Base-by-base conservation (phyloP, 257 asterid species). In the Solanum medicagineum region DNA sequence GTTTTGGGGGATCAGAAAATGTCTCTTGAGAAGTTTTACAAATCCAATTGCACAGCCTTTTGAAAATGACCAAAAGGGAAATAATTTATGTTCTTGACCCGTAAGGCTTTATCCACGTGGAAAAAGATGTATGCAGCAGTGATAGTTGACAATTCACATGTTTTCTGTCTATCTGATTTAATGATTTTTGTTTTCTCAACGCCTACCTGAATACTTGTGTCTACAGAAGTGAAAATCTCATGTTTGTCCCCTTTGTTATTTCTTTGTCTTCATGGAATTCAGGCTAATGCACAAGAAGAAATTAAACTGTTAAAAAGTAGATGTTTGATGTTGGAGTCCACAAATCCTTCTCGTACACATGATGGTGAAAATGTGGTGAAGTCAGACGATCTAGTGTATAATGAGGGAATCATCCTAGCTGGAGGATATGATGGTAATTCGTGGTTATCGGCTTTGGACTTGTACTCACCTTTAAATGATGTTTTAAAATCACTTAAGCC, bases 371-470 rank as follows among this genome's bases (percentile, higher is more conserved):
- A 60, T 36, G 87, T 51, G 82, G 16, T 51, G 20, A 66, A 81
- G 73, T 69, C 88, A 87, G 81, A 45, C 85, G 92, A 91, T 71
- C 91, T 88, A 84, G 51, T 85, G 62, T 88, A 89, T 83, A 77
- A 51, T 77, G 63, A 95, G 81, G 88, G 93, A 51, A 92, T 96
- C 62, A 86, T 91, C 83, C 80, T 96, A 69, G 89, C 93, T 79
- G 99, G 98, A 80, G 98, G 97, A 85, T 87, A 87, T 91, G 95
- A 96, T 91, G 99, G 99, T 74, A 84, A 40, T 80, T 83, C 91
- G 32, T 95, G 94, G 94, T 89, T 89, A 85, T 88, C 97, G 54
- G 88, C 90, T 66, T 60, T 96, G 82, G 88, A 90, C 88, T 89
- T 91, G 69, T 96, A 92, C 92, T 88, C 88, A 32, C 97, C 99